Base-by-base conservation (phyloP, 2,329 filamentous ascomycete genomes). In the Daldinia sp. region DNA sequence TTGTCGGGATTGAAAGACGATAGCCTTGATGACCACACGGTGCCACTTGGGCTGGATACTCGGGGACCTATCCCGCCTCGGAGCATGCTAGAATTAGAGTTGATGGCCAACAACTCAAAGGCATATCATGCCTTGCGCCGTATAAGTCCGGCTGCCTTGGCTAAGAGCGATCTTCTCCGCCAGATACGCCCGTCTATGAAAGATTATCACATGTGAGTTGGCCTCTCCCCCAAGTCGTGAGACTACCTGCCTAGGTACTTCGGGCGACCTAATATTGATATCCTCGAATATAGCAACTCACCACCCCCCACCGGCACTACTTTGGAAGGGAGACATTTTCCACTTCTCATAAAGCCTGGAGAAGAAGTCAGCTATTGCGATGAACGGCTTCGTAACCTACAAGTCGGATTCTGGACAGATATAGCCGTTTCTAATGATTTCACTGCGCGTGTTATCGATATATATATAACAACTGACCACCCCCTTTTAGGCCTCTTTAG, bases 401-500 rank as follows among this genome's bases (percentile, higher is more conserved):
- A 77, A 2, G 77, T 82, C 37, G 30, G 60, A 10, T 74, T 74
- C 61, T 80, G 81, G 82, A 80, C 81, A 13, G 65, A 77, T 28
- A 74, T 81, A 4, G 41, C 65, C 5, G 69, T 82, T 4, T 50
- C 72, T 0, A 72, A 77, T 50, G 72, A 78, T 4, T 64, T 78
- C 12, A 77, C 78, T n/a, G 76, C 75, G 1, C 73, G 70, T 10
- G 69, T 73, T 23, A 78, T 82, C n/a, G 81, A 79, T 1, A 63
- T 78, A 1, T 81, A 82, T 46, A 65, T 81, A 4, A 70, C 75
- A 57, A 81, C 79, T 1, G 80, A 83, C 12, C 79, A 82, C 57
- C 79, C 81, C 0, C 71, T 82, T 1, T 66, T 82, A 12, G 79
- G 78, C 1, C 60, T 75, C 0, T 82, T 82, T 46, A 74, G 80